phyloP scores from a whole-genome alignment of 495 filamentous ascomycete genomes.

The Tuber aestivum region DNA sequence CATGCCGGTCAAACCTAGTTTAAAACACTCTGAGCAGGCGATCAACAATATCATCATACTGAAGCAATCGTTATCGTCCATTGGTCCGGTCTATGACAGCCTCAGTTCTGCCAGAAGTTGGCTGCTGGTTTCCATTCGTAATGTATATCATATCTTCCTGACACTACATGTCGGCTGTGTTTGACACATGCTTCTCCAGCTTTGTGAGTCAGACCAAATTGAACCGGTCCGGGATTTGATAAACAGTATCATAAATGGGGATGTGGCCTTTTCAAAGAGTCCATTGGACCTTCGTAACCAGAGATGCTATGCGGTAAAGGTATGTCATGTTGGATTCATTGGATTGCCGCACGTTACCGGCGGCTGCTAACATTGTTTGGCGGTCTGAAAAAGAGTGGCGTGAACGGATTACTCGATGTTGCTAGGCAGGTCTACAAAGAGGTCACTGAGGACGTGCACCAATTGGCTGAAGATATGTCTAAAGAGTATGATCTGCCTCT shows the following conservation, averaged over 20 bases:
- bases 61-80: conserved; percentile 69
- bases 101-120: conserved; percentile 60
- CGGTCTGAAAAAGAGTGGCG: conserved; percentile 56
- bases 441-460: conserved; percentile 66
- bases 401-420: conserved; percentile 81
- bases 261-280: conserved; percentile 68
- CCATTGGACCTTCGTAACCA: conserved; percentile 88
- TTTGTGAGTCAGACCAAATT: conserved; percentile 60
- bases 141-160: conserved; percentile 45
- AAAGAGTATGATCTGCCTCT: conserved; percentile 56
- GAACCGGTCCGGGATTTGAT: conserved; percentile 59
- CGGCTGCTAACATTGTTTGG: conserved; percentile 24
- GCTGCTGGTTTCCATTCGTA: conserved; percentile 60
- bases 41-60: conserved; percentile 82
- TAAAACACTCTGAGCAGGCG: conserved; percentile 66
- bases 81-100: conserved; percentile 62
- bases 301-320: conserved; percentile 85
- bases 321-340: conserved; percentile 39
- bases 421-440: conserved; percentile 83
- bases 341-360: conserved; percentile 18
- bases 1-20: conserved; percentile 58
- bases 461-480: conserved; percentile 61
- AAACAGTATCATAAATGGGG: conserved; percentile 67
- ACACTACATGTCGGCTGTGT: conserved; percentile 13
- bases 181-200: conserved; percentile 44